Evolutionary conservation across 345 rosid species (phyloP), one percentile per base, ranked within the genome.

Genomic region (Kernera saxatilis): DNA sequence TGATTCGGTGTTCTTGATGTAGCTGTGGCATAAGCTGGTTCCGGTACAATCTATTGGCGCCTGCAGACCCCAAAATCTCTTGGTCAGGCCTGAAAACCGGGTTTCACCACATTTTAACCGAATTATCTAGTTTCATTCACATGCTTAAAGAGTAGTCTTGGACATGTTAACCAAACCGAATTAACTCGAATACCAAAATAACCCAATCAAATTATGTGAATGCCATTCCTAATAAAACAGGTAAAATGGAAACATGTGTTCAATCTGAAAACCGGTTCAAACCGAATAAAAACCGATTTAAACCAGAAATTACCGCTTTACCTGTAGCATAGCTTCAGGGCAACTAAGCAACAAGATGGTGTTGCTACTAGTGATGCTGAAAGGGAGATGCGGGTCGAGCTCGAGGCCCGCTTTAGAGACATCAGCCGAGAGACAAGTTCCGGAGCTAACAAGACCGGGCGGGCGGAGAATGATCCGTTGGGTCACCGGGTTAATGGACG

Each of bases 311-410:
- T 25, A 22, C 10, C 29, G n/a, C 2, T 14, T 52, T 27, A 73
- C 77, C 57, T 74, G 73, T 15, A 70, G 65, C 75, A 84, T 41
- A 53, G 75, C 59, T 29, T 56, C 72, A 32, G 82, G 76, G 48
- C 85, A 88, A 62, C 85, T 84, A 46, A 85, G 79, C 0, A 81
- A 53, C 73, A 88, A 6, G 57, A 88, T 45, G 21, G 88, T 84
- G 79, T 86, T 86, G 60, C 83, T 71, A 10, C 13, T 65, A 12
- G 84, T 81, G 74, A 84, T 56, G 60, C 72, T 84, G 61, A 88
- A 88, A 40, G 88, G 88, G 35, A 77, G 83, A 27, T 17, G 82
- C 0, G 69, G 73, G 17, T 80, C 67, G 11, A 87, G 85, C 45
- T 62, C 59, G 22, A 84, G 60, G 48, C 93, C 86, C 10, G 80